Conservation (phyloP, 2,329 filamentous ascomycete species). For the Penicillium rolfsii region DNA sequence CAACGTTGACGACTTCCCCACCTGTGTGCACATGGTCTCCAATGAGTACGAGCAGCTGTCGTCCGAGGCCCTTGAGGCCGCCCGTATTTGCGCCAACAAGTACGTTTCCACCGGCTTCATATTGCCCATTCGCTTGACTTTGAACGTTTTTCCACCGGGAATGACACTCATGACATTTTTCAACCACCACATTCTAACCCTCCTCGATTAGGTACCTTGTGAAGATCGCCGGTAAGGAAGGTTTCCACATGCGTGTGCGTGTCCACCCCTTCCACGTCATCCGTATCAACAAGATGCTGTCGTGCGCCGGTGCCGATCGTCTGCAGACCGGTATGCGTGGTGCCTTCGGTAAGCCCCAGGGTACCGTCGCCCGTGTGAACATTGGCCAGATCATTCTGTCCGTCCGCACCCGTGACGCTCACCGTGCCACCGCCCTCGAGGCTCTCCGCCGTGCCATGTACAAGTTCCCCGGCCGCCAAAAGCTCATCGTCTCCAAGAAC, state of each 20-base stretch:
- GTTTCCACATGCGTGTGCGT: constrained; percentile 72
- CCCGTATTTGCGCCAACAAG: constrained; percentile 99
- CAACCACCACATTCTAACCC: constrained; percentile 9
- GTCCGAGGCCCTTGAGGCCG: constrained; percentile 98
- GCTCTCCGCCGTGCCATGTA: constrained; percentile 98
- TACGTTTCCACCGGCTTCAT: constrained; percentile 47
- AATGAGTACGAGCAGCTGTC: constrained; percentile 99
- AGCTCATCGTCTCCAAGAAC: constrained; percentile 99
- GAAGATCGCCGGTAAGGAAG: constrained; percentile 71
- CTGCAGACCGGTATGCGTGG: constrained; percentile 99
- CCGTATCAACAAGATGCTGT: constrained; percentile 99
- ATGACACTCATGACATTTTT: neutral
- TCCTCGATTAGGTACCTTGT: constrained; percentile 61
- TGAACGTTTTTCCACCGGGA: neutral
- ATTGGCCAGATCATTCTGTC: constrained; percentile 99
- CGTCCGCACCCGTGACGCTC: constrained; percentile 92
- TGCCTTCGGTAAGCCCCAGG: constrained; percentile 99
- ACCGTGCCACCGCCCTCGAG: constrained; percentile 93
- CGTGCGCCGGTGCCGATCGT: constrained; percentile 99
- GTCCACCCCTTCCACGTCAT: constrained; percentile 99
- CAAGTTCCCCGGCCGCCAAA: constrained; percentile 99
- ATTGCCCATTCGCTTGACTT: neutral
- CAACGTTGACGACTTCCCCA: constrained; percentile 98
- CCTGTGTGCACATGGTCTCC: constrained; percentile 98
- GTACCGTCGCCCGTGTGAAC: constrained; percentile 98